Evolutionary conservation across 768 basidiomycete genomes (phyloP).

Genomic region (Tylopilus sp.): DNA sequence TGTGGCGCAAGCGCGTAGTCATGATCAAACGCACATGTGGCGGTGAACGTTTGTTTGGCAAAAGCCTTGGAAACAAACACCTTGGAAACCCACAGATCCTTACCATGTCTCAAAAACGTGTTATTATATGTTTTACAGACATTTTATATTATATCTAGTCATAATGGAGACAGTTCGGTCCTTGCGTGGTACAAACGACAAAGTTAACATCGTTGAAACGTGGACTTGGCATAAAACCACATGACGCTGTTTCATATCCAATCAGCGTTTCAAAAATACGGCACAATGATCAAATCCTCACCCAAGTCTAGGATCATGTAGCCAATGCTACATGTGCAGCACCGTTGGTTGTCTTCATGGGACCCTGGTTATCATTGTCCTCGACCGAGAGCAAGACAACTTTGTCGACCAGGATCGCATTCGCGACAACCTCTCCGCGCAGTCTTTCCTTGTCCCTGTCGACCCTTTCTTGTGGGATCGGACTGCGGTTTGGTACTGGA

Average conservation of each 20-base stretch:
- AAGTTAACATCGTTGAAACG: constrained; percentile 27
- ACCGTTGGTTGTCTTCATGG: constrained; percentile 14
- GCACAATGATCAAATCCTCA: constrained; percentile 4
- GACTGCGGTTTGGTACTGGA: constrained; percentile 9
- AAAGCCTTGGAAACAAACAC: constrained; percentile 29
- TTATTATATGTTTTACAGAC: constrained; percentile 37
- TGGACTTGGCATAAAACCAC: constrained; percentile 24
- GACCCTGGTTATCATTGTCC: constrained; percentile 14
- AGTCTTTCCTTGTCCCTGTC: constrained; percentile 35
- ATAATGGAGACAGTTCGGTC: constrained; percentile 23
- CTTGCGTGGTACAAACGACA: constrained; percentile 24
- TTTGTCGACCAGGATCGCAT: constrained; percentile 37
- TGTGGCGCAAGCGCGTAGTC: constrained; percentile 59
- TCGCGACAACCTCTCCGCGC: constrained; percentile 34
- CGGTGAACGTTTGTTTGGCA: constrained; percentile 32
- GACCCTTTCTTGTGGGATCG: constrained; percentile 20
- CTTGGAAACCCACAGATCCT: neutral
- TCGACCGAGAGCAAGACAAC: constrained; percentile 37
- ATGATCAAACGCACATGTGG: constrained; percentile 29
- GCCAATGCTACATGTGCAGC: constrained; percentile 19
- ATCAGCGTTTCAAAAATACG: neutral
- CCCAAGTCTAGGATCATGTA: constrained; percentile 27
- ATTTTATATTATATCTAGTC: constrained; percentile 34
- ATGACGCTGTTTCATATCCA: constrained; percentile 8
- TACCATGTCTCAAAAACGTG: constrained; percentile 3